phyloP scores from a whole-genome alignment of 495 filamentous ascomycete species.

The Diplogelasinospora grovesii region DNA sequence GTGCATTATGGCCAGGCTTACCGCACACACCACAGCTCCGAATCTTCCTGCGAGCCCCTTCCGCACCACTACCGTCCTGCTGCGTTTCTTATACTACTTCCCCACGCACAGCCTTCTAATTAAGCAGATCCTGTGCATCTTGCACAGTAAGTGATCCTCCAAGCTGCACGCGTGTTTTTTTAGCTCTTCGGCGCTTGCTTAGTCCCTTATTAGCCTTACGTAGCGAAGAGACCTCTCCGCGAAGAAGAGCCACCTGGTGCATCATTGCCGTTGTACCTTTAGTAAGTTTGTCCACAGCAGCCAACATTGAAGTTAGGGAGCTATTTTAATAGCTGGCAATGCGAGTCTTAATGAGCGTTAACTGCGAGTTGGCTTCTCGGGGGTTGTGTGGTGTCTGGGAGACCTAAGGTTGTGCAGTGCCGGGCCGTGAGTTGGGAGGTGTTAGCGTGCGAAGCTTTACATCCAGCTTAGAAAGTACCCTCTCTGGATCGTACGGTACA shows the following conservation, averaged over 20 bases:
- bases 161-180: background rate
- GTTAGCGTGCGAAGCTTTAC: constrained; percentile 1
- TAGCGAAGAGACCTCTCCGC: background rate
- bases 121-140: background rate
- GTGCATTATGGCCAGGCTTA: too few species aligned
- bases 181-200: constrained; percentile 1
- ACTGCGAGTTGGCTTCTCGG: background rate
- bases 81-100: too few species aligned
- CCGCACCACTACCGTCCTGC: too few species aligned
- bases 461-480: background rate
- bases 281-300: background rate
- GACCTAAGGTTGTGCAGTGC: background rate
- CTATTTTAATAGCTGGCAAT: constrained; percentile 4
- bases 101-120: background rate
- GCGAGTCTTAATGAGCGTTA: background rate
- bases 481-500: background rate
- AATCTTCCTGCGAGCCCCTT: too few species aligned
- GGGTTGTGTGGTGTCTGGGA: background rate
- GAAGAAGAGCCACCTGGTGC: background rate
- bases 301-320: constrained; percentile 1
- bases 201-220: constrained; percentile 1
- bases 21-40: too few species aligned
- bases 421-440: background rate
- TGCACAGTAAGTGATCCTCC: constrained; percentile 3
- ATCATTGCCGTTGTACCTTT: background rate